A percentile compares a stretch with the other conserved stretches of the same genome.
Evolutionary conservation across 169 alveolate genomes (phyloP).

Genomic region (Theileria parva): DNA sequence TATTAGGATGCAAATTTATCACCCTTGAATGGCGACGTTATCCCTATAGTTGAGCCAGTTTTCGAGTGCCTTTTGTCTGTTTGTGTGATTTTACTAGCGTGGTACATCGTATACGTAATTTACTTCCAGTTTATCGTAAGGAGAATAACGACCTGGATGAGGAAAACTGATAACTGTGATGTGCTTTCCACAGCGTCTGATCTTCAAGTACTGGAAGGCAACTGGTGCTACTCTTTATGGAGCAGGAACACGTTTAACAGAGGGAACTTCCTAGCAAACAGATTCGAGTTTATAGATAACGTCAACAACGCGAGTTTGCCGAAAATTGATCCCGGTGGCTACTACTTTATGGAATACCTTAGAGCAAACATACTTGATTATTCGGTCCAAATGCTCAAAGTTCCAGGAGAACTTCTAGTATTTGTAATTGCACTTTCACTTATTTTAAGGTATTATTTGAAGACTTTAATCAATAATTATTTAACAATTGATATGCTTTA

Average conservation of each 20-base stretch:
- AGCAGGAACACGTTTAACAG: slow-evolving; percentile 36
- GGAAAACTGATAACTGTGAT: slow-evolving; percentile 69
- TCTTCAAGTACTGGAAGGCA: slow-evolving; percentile 35
- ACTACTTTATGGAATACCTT: slow-evolving; percentile 80
- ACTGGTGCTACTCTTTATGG: slow-evolving; percentile 10
- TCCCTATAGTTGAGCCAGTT: slow-evolving; percentile 35
- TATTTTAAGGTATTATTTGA: slow-evolving; percentile 59
- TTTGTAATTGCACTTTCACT: slow-evolving; percentile 64
- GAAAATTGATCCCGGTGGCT: slow-evolving; percentile 76
- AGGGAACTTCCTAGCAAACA: slow-evolving; percentile 64
- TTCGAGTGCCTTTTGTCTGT: slow-evolving; percentile 78
- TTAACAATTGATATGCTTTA: neutral
- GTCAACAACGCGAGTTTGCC: slow-evolving; percentile 73
- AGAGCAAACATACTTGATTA: slow-evolving; percentile 75
- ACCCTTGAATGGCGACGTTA: neutral
- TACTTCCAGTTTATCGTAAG: slow-evolving; percentile 50
- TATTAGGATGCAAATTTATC: neutral
- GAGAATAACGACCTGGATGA: slow-evolving; percentile 65
- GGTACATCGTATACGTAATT: slow-evolving; percentile 34
- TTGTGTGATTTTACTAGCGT: slow-evolving; percentile 62
- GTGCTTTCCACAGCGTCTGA: slow-evolving; percentile 51
- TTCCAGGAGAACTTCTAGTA: slow-evolving; percentile 72
- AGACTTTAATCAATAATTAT: neutral
- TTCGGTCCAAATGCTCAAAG: slow-evolving; percentile 70
- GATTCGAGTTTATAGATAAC: slow-evolving; percentile 79